Conservation (phyloP, 1,139 yeast genomes). For the Ashbya aceris region DNA sequence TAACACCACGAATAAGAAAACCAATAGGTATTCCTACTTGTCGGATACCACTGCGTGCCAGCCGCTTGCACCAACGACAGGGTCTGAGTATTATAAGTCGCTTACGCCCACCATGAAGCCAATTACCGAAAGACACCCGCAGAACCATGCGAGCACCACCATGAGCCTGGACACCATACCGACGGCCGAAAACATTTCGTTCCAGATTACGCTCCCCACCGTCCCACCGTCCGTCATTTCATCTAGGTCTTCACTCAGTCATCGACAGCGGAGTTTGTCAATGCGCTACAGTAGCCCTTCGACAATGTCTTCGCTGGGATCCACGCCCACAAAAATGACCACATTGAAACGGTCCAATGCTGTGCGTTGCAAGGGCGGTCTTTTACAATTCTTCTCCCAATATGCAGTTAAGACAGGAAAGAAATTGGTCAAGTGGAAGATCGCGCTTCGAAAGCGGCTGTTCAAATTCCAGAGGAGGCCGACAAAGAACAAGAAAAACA, state of each 20-base stretch:
- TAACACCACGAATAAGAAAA: conserved; percentile 23
- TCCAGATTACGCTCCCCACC: neutral
- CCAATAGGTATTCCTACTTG: conserved; percentile 1
- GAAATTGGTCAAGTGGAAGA: conserved; percentile 14
- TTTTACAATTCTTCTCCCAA: conserved; percentile 22
- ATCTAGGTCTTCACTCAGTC: neutral
- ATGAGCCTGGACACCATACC: neutral
- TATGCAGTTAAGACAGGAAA: conserved; percentile 19
- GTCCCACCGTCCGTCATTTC: conserved; percentile 1
- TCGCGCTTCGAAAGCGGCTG: conserved; percentile 13
- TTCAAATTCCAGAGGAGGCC: conserved; percentile 11
- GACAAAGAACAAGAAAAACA: conserved; percentile 5
- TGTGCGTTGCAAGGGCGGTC: conserved; percentile 28
- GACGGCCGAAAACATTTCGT: neutral
- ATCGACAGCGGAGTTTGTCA: neutral
- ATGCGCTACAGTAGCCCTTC: neutral
- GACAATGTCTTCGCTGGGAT: neutral
- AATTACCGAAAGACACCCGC: too few species aligned
- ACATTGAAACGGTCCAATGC: conserved; percentile 27
- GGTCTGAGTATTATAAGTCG: too few species aligned
- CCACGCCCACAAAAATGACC: conserved; percentile 7
- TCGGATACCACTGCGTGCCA: neutral
- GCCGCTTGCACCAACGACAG: too few species aligned
- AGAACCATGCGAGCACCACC: neutral
- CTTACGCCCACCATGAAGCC: too few species aligned